Percentiles rank a stretch among this genome's conserved stretches.
phyloP scores from a whole-genome alignment of 352 stramenopile species.

The Phytophthora uliginosa region DNA sequence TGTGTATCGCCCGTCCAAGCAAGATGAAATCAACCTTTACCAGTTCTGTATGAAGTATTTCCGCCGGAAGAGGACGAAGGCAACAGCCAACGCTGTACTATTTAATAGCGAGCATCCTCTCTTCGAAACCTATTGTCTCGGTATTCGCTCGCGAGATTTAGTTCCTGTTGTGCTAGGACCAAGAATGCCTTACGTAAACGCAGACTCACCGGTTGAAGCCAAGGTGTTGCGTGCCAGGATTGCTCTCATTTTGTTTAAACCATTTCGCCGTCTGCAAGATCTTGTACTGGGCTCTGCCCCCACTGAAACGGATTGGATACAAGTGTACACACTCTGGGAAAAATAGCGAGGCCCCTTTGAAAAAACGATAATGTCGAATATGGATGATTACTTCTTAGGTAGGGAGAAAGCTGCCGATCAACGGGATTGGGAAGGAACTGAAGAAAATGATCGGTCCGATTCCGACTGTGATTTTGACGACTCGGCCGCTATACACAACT shows the following conservation, averaged over 20 bases:
- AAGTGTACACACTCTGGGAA: not conserved
- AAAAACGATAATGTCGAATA: conserved; percentile 3
- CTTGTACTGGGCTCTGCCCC: not conserved
- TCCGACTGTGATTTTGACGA: no score
- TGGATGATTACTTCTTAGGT: not conserved
- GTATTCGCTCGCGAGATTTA: not conserved
- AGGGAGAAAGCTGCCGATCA: no score
- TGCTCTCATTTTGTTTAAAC: conserved; percentile 2
- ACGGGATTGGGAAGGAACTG: no score
- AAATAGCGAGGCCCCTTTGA: not conserved
- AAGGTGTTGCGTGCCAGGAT: not conserved
- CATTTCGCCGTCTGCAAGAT: not conserved
- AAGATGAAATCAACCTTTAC: not conserved
- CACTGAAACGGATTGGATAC: not conserved
- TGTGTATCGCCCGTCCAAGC: not conserved
- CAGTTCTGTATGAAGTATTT: conserved; percentile 7
- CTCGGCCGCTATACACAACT: no score
- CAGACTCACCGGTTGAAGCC: not conserved
- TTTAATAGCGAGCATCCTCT: not conserved
- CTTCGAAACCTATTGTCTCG: not conserved
- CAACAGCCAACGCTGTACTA: not conserved
- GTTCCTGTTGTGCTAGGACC: not conserved
- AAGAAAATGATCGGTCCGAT: no score
- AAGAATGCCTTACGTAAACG: not conserved
- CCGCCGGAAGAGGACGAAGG: not conserved